These are phyloP conservation scores for Hippophae gyantsensis DNA, from an alignment of 306 rosid species.

Conservation along the genomic window DNA sequence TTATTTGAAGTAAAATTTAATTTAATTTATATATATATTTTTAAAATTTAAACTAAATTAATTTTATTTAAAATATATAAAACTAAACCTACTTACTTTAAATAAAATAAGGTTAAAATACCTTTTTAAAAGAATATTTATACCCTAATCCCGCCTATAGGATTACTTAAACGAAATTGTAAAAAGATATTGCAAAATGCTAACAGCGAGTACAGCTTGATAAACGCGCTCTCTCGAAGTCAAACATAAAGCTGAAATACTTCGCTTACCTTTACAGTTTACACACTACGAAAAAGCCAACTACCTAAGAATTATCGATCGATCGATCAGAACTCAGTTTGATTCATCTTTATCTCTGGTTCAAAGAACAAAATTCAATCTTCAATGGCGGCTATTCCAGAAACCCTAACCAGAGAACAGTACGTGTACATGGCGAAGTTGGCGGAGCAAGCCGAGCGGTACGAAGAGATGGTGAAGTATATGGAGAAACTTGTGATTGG, in stretches of 20 bases:
- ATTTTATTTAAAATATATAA: too few species aligned
- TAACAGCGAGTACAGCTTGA: background rate
- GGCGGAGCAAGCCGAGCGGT: conserved; percentile 42
- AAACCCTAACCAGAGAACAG: conserved; percentile 29
- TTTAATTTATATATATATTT: too few species aligned
- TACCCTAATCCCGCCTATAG: too few species aligned
- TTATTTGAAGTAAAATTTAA: too few species aligned
- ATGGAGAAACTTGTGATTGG: conserved; percentile 39
- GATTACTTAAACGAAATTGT: conserved; percentile 15
- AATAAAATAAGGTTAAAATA: too few species aligned
- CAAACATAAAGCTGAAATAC: background rate
- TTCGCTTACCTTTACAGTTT: background rate
- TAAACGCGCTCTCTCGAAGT: background rate
- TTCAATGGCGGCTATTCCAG: conserved; percentile 29
- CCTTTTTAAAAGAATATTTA: too few species aligned
- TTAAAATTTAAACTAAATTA: too few species aligned
- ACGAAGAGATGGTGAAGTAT: conserved; percentile 37
- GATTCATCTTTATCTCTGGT: background rate
- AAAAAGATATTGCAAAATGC: too few species aligned
- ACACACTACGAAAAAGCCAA: background rate
- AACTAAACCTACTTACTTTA: too few species aligned
- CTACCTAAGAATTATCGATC: background rate
- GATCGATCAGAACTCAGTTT: conserved; percentile 3
- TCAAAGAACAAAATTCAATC: background rate
- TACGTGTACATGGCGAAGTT: conserved; percentile 36